These are phyloP conservation scores for Xylaria castorea DNA, from an alignment of 495 filamentous ascomycete genomes.

Conservation along the genomic window DNA sequence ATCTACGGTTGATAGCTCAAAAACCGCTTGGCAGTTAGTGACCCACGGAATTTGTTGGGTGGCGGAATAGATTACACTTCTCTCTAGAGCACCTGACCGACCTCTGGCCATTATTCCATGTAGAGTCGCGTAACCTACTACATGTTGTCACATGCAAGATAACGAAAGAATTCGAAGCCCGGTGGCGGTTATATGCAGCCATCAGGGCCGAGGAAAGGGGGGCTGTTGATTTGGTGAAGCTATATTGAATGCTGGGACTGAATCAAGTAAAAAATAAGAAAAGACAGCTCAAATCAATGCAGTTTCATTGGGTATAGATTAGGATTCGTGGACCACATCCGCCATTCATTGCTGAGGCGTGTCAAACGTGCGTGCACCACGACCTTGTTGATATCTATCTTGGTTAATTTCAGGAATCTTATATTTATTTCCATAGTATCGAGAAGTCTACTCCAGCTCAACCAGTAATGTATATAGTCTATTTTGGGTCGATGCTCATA, in stretches of 20 bases:
- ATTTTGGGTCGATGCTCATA: not conserved
- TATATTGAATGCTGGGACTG: not conserved
- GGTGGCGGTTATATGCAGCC: not conserved
- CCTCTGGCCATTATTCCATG: not conserved
- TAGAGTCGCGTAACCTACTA: not conserved
- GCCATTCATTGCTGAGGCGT: not conserved
- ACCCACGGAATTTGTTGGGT: not conserved
- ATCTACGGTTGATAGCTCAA: not conserved
- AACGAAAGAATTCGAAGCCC: not conserved
- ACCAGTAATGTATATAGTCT: not conserved
- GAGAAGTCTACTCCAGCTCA: too few species aligned
- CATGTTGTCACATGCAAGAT: constrained; percentile 2
- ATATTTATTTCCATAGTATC: too few species aligned
- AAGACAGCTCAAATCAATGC: not conserved
- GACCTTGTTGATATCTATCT: not conserved
- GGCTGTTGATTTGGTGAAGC: not conserved
- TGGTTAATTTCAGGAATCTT: not conserved
- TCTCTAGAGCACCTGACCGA: not conserved
- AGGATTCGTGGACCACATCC: not conserved
- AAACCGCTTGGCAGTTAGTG: not conserved
- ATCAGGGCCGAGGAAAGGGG: not conserved
- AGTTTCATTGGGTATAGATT: not conserved
- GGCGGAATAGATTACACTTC: not conserved
- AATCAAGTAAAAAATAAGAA: not conserved
- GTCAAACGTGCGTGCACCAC: not conserved